Evolutionary conservation across 108 stramenopile species (phyloP).

Genomic region (Skeletonema tropicum): DNA sequence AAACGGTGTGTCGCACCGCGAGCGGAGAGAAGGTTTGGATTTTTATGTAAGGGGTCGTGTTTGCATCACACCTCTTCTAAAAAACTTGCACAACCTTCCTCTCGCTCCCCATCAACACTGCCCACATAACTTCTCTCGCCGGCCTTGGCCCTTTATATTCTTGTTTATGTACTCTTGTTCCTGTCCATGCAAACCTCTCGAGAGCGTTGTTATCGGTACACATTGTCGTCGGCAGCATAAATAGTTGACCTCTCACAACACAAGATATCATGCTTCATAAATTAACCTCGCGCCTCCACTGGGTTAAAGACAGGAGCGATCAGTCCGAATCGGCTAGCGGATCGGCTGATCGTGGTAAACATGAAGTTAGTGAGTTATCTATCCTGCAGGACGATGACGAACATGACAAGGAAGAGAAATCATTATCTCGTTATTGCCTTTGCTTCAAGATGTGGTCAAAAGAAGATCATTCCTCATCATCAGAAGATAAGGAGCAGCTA

Average conservation of each 20-base stretch:
- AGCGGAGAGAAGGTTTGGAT: too few species aligned
- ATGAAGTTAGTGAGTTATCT: neutral
- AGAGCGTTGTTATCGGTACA: too few species aligned
- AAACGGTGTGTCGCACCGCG: too few species aligned
- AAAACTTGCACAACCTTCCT: too few species aligned
- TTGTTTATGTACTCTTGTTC: too few species aligned
- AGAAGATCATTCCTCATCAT: neutral
- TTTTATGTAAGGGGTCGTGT: too few species aligned
- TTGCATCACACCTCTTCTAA: too few species aligned
- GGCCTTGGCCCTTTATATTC: too few species aligned
- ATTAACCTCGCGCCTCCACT: neutral
- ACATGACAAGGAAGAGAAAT: neutral
- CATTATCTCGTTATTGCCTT: neutral
- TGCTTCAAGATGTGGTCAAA: neutral
- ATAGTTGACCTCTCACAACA: neutral
- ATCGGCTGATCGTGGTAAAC: neutral
- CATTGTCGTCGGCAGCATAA: too few species aligned
- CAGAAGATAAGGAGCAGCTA: neutral
- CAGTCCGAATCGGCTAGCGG: neutral
- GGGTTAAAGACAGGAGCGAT: neutral
- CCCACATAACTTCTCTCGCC: too few species aligned
- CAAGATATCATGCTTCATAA: neutral
- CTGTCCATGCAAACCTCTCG: too few species aligned
- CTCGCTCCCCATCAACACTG: too few species aligned
- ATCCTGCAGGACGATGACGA: neutral